Conservation (phyloP, 257 asterid species). For the Plectranthus barbatus region DNA sequence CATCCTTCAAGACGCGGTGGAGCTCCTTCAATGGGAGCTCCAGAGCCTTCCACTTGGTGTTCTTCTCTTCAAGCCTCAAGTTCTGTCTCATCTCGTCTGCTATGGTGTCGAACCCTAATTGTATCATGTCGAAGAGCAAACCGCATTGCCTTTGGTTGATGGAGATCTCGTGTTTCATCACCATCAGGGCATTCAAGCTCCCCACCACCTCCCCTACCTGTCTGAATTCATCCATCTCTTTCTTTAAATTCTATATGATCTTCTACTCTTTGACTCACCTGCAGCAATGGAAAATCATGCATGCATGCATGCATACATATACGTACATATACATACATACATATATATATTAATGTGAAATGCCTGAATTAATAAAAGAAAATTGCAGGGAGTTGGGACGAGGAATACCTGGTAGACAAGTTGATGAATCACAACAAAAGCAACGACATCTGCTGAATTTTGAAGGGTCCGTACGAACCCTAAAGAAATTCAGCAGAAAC, state of each 20-base stretch:
- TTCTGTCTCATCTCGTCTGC: conserved; percentile 54
- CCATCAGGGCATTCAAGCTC: conserved; percentile 64
- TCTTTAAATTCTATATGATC: no score
- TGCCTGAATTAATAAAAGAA: background rate
- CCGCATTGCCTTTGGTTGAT: conserved; percentile 75
- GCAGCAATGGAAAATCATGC: no score
- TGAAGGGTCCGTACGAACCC: conserved; percentile 26
- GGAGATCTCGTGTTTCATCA: conserved; percentile 61
- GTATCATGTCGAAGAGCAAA: conserved; percentile 53
- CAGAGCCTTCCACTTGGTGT: conserved; percentile 62
- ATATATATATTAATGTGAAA: no score
- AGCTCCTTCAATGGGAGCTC: conserved; percentile 82
- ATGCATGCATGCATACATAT: no score
- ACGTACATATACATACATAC: no score
- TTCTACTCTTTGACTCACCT: no score
- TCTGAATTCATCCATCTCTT: conserved; percentile 84
- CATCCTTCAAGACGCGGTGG: conserved; percentile 53
- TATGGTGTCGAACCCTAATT: conserved; percentile 54
- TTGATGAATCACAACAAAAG: background rate
- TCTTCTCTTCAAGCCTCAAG: conserved; percentile 56
- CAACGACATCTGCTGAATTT: conserved; percentile 33
- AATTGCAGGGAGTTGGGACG: background rate
- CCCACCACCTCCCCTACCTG: conserved; percentile 85
- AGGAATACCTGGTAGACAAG: conserved; percentile 14
- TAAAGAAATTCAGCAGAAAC: conserved; percentile 33